Base-by-base conservation (phyloP, 2,329 filamentous ascomycete species). In the Aspergillus melleus region DNA sequence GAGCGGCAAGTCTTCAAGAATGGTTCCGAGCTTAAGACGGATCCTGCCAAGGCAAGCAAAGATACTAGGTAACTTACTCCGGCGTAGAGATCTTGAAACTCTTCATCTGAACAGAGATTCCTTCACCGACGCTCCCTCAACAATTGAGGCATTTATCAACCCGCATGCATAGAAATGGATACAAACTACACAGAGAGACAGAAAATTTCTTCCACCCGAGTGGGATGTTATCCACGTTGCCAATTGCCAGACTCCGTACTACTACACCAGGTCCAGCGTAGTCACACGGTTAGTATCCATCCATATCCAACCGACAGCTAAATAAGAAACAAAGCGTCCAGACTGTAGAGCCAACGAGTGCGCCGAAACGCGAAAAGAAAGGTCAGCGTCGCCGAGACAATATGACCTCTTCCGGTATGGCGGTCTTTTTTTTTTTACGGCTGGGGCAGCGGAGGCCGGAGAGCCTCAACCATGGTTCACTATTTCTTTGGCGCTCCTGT, bases 381-480 rank as follows among this genome's bases (percentile, higher is more conserved):
- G 32, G 26, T 50, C 46, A 52, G 32, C 55, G 56, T 53, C 44
- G 52, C 58, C 61, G 61, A 67, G 64, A 62, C 64, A 68, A 68
- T 61, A 67, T 68, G 44, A 63, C 68, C 61, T 26, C 19, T 62
- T 71, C 64, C 24, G 67, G 69, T 59, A 66, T 64, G 54, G 67
- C 51, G 50, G 49, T 57, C 49, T 59, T 44, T 51, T 47, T 59
- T 22, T 26, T 51, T 47, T 56, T 55, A 47, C 56, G 54, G 56
- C 49, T 61, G 65, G 66, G 66, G 60, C 58, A 55, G 65, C 64
- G 68, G 71, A 29, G 26, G 26, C 26, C 26, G 26, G 26, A 70
- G 70, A 61, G 67, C 60, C 66, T 69, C 65, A 73, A 67, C 70
- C 71, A 67, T 69, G 68, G 70, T 55, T 64, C 59, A 49, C 39